phyloP scores from a whole-genome alignment of 106 monocot genomes.

The Ottelia alismoides region DNA sequence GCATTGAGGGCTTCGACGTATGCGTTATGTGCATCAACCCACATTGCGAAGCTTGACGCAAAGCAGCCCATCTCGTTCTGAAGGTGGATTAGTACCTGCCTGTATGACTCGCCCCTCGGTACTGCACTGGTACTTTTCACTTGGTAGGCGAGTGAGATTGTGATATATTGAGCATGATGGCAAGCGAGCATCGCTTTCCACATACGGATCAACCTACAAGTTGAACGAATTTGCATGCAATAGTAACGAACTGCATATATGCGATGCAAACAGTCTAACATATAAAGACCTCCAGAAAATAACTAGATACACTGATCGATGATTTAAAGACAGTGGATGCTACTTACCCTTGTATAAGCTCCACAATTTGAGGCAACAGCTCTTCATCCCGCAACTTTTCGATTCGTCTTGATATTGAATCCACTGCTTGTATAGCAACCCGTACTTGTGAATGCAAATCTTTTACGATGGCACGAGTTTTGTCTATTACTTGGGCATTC shows the following conservation, averaged over 20 bases:
- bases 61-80: constrained; percentile 43
- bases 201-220: constrained; percentile 63
- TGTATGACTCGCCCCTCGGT: constrained; percentile 15
- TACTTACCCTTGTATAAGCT: constrained; percentile 82
- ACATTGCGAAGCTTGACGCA: constrained; percentile 33
- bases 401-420: constrained; percentile 77
- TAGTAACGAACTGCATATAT: no score
- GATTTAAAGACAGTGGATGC: no score
- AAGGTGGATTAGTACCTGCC: constrained; percentile 33
- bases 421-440: constrained; percentile 71
- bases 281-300: no score
- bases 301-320: no score
- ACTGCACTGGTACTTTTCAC: constrained; percentile 19
- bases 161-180: constrained; percentile 82
- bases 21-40: constrained; percentile 33
- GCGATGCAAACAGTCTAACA: no score
- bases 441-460: constrained; percentile 69
- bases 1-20: constrained; percentile 49
- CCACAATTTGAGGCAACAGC: constrained; percentile 67
- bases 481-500: constrained; percentile 59
- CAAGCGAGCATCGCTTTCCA: constrained; percentile 84
- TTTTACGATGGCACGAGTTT: constrained; percentile 68
- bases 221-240: no score
- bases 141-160: constrained; percentile 84
- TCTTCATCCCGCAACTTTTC: constrained; percentile 90